Evolutionary conservation across 208 protist genomes (phyloP), one percentile per base, ranked within the genome.

Genomic region (Acanthamoeba castellanii): DNA sequence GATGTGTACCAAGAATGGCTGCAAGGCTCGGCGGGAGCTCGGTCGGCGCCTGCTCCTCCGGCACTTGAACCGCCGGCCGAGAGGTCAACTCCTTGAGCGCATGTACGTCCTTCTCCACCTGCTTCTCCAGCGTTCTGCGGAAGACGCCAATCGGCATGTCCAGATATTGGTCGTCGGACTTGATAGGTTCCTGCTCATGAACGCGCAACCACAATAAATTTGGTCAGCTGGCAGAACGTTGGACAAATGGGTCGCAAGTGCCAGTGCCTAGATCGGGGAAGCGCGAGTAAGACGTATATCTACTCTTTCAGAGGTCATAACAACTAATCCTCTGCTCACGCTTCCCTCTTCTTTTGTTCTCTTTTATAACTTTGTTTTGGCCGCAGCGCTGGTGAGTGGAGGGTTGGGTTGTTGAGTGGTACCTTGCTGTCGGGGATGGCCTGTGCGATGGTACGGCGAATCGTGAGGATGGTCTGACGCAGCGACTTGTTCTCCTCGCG

Each of bases 401-500:
- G n/a, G n/a, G n/a, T 47, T 25, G 32, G 70, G 37, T 37, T 32
- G 20, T 70, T n/a, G 8, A 13, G 13, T 32, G 22, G 22, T 84
- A 50, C 76, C 76, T 50, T 50, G 34, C 45, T 85, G 76, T 20
- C 34, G 30, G 76, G 47, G 18, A 85, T 32, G 47, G 76, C 76
- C 13, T 59, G 37, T 11, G 76, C 37, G 6, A 85, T 32, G 47
- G 6, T 85, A 0, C 30, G 16, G 20, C 47, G 16, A 7, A 85
- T 32, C 0, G 9, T 85, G 76, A 85, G 45, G 45, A 85, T 85
- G 47, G 76, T 85, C 47, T 85, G 76, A 1, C 76, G 76, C 37
- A 85, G 25, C 16, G 76, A 55, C 76, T 85, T 85, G 76, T 59
- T 85, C 76, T 85, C 76, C 18, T 85, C 76, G 20, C 76, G 76